Percentiles rank a stretch among this genome's conserved stretches.
Evolutionary conservation across 2,329 filamentous ascomycete genomes (phyloP).

Genomic region (Sarocladium brachiariae): DNA sequence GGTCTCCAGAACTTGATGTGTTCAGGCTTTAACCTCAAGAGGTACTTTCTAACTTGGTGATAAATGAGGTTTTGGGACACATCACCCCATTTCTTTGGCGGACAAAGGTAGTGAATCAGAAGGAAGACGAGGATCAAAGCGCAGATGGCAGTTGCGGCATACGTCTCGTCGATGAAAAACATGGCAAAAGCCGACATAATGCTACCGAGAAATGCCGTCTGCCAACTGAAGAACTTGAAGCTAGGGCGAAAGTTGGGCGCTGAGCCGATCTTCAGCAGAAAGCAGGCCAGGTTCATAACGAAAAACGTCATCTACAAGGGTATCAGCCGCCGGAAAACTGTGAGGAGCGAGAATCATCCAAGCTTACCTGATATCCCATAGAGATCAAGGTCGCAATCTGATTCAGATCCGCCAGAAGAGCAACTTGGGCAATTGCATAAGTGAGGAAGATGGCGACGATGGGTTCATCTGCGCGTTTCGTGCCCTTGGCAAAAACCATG

Average conservation of each 20-base stretch:
- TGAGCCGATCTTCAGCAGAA: slow-evolving; percentile 77
- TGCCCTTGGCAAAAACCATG: slow-evolving; percentile 66
- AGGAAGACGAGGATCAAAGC: slow-evolving; percentile 72
- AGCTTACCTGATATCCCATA: slow-evolving; percentile 70
- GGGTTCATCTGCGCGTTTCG: slow-evolving; percentile 65
- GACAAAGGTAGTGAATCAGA: slow-evolving; percentile 77
- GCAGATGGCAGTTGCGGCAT: slow-evolving; percentile 68
- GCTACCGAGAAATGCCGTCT: slow-evolving; percentile 69
- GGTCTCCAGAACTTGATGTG: slow-evolving; percentile 94
- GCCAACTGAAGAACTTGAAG: slow-evolving; percentile 85
- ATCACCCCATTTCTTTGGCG: slow-evolving; percentile 84
- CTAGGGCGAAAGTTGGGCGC: slow-evolving; percentile 84
- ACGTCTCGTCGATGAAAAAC: slow-evolving; percentile 84
- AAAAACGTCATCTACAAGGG: slow-evolving; percentile 69
- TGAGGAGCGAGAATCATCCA: neutral
- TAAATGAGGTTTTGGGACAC: slow-evolving; percentile 87
- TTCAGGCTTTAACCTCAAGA: slow-evolving; percentile 75
- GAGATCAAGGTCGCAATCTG: slow-evolving; percentile 85
- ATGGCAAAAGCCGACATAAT: slow-evolving; percentile 73
- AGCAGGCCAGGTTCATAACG: slow-evolving; percentile 81
- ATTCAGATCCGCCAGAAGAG: slow-evolving; percentile 77
- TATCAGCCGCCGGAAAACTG: neutral
- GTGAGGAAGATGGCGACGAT: slow-evolving; percentile 70
- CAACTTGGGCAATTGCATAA: slow-evolving; percentile 67
- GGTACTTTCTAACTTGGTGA: slow-evolving; percentile 76